These are phyloP conservation scores for Zoysia matrella DNA, from an alignment of 202 grass and related monocot genomes.

Conservation along the genomic window DNA sequence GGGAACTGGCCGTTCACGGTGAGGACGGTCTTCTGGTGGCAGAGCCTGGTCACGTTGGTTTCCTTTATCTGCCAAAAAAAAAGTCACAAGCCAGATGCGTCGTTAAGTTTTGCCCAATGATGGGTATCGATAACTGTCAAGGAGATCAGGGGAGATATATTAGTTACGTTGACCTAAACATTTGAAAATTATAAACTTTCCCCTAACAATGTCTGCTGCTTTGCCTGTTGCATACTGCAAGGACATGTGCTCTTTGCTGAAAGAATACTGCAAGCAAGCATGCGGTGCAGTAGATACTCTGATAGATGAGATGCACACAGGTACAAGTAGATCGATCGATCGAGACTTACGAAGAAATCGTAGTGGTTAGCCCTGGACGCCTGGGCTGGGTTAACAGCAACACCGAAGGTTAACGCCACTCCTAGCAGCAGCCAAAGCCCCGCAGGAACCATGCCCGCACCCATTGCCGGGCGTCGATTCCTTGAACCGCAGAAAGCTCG, in stretches of 20 bases:
- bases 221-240: not conserved
- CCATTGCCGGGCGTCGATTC: not conserved
- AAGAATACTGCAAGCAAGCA: not conserved
- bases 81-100: not conserved
- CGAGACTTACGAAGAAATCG: slow-evolving; percentile 48
- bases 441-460: not conserved
- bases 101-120: not conserved
- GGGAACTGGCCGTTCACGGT: slow-evolving; percentile 71
- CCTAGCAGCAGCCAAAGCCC: slow-evolving; percentile 46
- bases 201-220: not conserved
- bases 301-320: not conserved
- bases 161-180: not conserved
- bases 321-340: not conserved
- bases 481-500: no score
- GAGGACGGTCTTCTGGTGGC: slow-evolving; percentile 62
- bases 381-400: slow-evolving; percentile 21
- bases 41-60: slow-evolving; percentile 56
- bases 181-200: not conserved
- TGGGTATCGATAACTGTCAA: not conserved
- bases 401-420: slow-evolving; percentile 28
- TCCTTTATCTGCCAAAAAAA: slow-evolving; percentile 55
- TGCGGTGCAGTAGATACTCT: not conserved
- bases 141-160: not conserved
- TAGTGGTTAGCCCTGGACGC: slow-evolving; percentile 39
- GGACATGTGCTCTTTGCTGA: not conserved